phyloP scores from a whole-genome alignment of 1,284 basidiomycete genomes.

The Mrakiaceae sp. region DNA sequence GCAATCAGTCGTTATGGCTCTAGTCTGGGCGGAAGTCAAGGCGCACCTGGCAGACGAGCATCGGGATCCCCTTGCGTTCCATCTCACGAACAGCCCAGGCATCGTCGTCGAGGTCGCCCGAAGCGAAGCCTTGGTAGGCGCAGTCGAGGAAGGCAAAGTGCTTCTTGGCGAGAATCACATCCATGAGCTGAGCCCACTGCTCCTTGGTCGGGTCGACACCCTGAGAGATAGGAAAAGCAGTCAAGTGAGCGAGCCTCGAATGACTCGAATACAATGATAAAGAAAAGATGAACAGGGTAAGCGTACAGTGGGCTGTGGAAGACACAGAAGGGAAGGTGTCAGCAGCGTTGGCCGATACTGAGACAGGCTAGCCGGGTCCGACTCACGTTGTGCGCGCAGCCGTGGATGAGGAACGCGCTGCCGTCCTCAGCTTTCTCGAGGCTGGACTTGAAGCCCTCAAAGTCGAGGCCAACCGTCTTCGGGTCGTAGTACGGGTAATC shows the following conservation, averaged over 20 bases:
- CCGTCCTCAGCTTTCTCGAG: slow-evolving; percentile 48
- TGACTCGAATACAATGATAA: neutral
- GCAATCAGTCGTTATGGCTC: neutral
- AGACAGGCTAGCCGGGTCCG: neutral
- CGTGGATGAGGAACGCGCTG: slow-evolving; percentile 79
- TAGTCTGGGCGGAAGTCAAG: neutral
- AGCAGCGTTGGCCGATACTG: neutral
- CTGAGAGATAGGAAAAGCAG: neutral
- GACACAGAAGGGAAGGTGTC: neutral
- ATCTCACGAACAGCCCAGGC: slow-evolving; percentile 47
- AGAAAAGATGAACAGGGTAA: neutral
- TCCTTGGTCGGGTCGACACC: slow-evolving; percentile 84
- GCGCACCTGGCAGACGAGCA: slow-evolving; percentile 75
- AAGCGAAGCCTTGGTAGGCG: slow-evolving; percentile 61
- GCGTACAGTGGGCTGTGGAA: neutral
- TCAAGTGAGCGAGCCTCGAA: neutral
- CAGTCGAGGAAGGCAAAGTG: slow-evolving; percentile 92
- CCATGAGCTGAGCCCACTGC: slow-evolving; percentile 72
- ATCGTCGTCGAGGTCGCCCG: slow-evolving; percentile 38
- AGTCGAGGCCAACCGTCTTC: slow-evolving; percentile 74
- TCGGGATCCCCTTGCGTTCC: slow-evolving; percentile 55
- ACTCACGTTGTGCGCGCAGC: slow-evolving; percentile 74
- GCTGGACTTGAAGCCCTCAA: slow-evolving; percentile 54
- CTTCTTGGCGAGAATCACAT: slow-evolving; percentile 58
- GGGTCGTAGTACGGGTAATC: slow-evolving; percentile 87